phyloP scores from a whole-genome alignment of 2,329 filamentous ascomycete genomes.

The Colletotrichum phormii region DNA sequence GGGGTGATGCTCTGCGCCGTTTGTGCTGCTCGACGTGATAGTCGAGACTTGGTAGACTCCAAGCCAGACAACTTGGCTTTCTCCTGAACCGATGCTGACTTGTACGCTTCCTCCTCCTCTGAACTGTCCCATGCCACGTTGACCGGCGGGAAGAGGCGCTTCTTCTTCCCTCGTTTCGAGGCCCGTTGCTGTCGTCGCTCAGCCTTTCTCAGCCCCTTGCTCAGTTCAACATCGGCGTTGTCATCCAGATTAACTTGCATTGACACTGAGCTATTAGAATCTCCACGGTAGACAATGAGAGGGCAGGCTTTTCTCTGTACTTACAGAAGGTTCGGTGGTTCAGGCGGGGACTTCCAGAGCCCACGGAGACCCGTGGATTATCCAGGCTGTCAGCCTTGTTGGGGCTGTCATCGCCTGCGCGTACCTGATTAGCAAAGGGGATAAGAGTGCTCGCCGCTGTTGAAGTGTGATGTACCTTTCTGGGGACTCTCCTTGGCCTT shows the following conservation, averaged over 20 bases:
- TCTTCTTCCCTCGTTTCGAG: conserved; percentile 1
- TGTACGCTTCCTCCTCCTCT: background rate
- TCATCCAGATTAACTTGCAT: conserved; percentile 23
- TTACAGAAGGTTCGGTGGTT: conserved; percentile 27
- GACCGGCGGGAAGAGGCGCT: background rate
- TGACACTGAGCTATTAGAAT: conserved; percentile 20
- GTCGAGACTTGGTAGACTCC: background rate
- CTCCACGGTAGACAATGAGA: no score
- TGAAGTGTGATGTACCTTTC: conserved; percentile 8
- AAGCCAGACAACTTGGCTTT: background rate
- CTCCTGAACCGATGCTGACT: background rate
- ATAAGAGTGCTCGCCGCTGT: background rate
- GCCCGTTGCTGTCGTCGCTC: background rate
- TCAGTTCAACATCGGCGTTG: conserved; percentile 31
- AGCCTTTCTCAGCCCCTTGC: conserved; percentile 17
- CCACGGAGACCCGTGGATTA: background rate
- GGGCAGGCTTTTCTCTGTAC: background rate
- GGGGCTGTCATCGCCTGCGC: background rate
- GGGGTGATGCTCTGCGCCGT: background rate
- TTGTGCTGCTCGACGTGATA: background rate
- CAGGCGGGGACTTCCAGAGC: background rate
- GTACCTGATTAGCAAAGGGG: background rate
- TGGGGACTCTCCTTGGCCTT: conserved; percentile 37
- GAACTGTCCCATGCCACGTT: background rate
- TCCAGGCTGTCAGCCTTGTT: background rate